These are phyloP conservation scores for Gymnopus androsaceus DNA, from an alignment of 1,284 basidiomycete genomes.

Conservation along the genomic window DNA sequence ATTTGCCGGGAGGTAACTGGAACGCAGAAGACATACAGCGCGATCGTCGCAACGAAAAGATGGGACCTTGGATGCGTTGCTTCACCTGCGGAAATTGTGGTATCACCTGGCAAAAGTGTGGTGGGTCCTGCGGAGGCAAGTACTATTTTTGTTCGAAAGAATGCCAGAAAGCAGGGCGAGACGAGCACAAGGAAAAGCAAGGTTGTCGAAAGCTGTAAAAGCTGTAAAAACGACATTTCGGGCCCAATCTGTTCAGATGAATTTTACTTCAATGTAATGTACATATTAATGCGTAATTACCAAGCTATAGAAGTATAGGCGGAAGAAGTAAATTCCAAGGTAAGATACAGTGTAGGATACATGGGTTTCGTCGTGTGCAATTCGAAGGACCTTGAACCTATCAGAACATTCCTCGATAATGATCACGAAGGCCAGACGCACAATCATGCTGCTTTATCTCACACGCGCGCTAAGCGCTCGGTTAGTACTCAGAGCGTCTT, in stretches of 20 bases:
- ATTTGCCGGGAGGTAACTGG: slow-evolving; percentile 15
- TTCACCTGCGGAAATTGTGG: slow-evolving; percentile 16
- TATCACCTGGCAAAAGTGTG: slow-evolving; percentile 16
- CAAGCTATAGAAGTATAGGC: too few species aligned
- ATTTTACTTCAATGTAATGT: neutral
- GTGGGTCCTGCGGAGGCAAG: slow-evolving; percentile 12
- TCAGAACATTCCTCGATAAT: neutral
- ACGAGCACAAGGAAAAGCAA: slow-evolving; percentile 17
- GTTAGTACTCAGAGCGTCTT: too few species aligned
- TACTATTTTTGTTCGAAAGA: slow-evolving; percentile 18
- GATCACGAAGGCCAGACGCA: neutral
- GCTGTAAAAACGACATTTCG: too few species aligned
- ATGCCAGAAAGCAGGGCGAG: slow-evolving; percentile 17
- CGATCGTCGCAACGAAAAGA: slow-evolving; percentile 13
- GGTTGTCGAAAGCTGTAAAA: slow-evolving; percentile 14
- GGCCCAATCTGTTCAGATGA: neutral
- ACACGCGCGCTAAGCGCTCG: too few species aligned
- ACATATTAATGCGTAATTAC: too few species aligned
- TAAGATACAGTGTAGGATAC: too few species aligned
- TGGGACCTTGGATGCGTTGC: slow-evolving; percentile 20
- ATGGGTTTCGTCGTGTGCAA: too few species aligned
- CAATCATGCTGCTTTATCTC: slow-evolving; percentile 25
- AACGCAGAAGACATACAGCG: slow-evolving; percentile 15
- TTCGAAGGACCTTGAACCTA: too few species aligned
- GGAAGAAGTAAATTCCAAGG: too few species aligned